Evolutionary conservation across 2,329 filamentous ascomycete species (phyloP).

Genomic region (Apiospora rasikravindrae): DNA sequence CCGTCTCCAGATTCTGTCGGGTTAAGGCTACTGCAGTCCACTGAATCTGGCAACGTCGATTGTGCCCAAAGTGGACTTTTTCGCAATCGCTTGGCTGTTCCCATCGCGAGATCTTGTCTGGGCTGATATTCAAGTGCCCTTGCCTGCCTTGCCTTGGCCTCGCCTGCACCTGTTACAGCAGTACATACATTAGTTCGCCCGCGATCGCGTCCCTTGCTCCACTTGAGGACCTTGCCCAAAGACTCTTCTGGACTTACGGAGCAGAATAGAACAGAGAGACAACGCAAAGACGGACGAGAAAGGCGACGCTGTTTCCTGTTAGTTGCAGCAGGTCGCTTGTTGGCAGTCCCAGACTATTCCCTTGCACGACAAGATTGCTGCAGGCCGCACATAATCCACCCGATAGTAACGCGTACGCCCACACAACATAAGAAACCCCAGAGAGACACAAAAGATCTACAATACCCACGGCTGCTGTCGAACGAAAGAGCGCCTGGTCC

Average conservation of each 20-base stretch:
- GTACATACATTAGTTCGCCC: slow-evolving; percentile 13
- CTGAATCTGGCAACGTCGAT: neutral
- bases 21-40: slow-evolving; percentile 2
- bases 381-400: neutral
- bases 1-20: neutral
- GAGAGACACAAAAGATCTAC: slow-evolving; percentile 12
- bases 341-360: neutral
- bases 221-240: neutral
- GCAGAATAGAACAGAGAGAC: neutral
- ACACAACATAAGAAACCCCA: neutral
- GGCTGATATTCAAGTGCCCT: slow-evolving; percentile 5
- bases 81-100: slow-evolving; percentile 8
- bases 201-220: slow-evolving; percentile 6
- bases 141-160: neutral
- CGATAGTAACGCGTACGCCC: neutral
- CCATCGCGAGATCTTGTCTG: slow-evolving; percentile 20
- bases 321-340: slow-evolving; percentile 3
- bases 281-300: neutral
- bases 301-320: neutral
- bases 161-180: neutral
- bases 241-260: slow-evolving; percentile 14
- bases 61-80: slow-evolving; percentile 13
- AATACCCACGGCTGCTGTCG: slow-evolving; percentile 7
- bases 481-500: neutral
- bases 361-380: slow-evolving; percentile 2